Percentiles rank a stretch among this genome's conserved stretches.
These are phyloP conservation scores for Cladosporium sp. DNA, from an alignment of 2,329 filamentous ascomycete genomes.

Conservation along the genomic window DNA sequence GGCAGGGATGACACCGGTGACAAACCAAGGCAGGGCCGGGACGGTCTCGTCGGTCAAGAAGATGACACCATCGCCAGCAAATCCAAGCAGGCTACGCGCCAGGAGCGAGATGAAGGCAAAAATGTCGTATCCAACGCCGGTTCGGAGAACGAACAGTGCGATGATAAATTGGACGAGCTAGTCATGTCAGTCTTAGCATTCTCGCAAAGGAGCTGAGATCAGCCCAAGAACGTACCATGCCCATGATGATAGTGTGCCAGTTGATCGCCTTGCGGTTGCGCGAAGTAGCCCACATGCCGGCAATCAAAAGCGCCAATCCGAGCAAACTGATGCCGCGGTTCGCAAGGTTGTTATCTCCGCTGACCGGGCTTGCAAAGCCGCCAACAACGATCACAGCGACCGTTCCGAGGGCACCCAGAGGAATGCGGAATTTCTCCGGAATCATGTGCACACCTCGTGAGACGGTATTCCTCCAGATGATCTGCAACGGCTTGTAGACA, in stretches of 20 bases:
- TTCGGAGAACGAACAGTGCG: conserved; percentile 84
- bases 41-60: conserved; percentile 66
- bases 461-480: conserved; percentile 67
- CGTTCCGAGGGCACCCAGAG: conserved; percentile 64
- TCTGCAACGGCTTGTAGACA: conserved; percentile 67
- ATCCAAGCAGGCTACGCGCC: conserved; percentile 73
- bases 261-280: conserved; percentile 61
- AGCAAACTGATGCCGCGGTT: conserved; percentile 82
- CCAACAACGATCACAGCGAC: conserved; percentile 75
- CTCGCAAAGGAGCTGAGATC: not conserved
- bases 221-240: conserved; percentile 56
- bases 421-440: conserved; percentile 66
- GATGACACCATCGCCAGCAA: conserved; percentile 69
- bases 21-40: conserved; percentile 63
- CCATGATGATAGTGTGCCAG: conserved; percentile 68
- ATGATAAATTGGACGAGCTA: conserved; percentile 78
- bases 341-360: conserved; percentile 63
- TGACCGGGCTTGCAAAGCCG: conserved; percentile 71
- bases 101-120: conserved; percentile 84
- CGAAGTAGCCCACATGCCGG: conserved; percentile 69
- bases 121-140: conserved; percentile 78
- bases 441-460: conserved; percentile 62
- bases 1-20: conserved; percentile 77
- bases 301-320: conserved; percentile 72
- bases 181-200: not conserved